Conservation (phyloP, 306 rosid genomes). For the Glycyrrhiza uralensis region DNA sequence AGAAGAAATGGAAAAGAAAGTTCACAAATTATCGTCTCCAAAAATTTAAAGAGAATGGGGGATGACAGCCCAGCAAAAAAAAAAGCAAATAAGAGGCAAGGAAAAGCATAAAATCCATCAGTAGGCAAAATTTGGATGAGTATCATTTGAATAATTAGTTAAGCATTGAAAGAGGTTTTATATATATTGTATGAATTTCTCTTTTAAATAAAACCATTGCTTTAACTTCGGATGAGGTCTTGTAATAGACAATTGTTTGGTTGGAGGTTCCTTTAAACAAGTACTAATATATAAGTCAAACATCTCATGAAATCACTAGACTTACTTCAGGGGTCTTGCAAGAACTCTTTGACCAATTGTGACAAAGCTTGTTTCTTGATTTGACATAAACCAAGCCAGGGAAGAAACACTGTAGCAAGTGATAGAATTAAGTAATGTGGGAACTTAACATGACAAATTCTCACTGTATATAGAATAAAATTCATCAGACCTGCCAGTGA, state of each 20-base stretch:
- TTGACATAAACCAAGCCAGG: conserved; percentile 99
- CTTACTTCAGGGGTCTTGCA: conserved; percentile 96
- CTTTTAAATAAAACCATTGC: conserved; percentile 11
- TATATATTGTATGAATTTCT: neutral
- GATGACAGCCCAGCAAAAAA: neutral
- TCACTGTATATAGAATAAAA: conserved; percentile 12
- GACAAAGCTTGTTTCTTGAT: conserved; percentile 96
- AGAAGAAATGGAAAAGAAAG: neutral
- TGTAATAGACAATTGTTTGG: neutral
- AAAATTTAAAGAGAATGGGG: conserved; percentile 14
- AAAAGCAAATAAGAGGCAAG: neutral
- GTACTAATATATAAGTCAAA: neutral
- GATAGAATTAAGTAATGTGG: neutral
- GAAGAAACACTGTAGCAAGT: conserved; percentile 84
- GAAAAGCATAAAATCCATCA: conserved; percentile 3
- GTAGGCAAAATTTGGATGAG: neutral
- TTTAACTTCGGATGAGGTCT: conserved; percentile 16
- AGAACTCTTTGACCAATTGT: conserved; percentile 97
- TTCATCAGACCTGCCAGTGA: conserved; percentile 86
- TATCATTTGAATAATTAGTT: neutral
- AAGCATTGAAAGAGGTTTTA: conserved; percentile 8
- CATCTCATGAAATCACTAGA: conserved; percentile 13
- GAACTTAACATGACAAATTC: conserved; percentile 1
- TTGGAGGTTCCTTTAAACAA: neutral
- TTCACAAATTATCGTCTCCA: neutral